Evolutionary conservation across 208 protist species (phyloP), one percentile per base, ranked within the genome.

Genomic region (Trypanosoma mega): DNA sequence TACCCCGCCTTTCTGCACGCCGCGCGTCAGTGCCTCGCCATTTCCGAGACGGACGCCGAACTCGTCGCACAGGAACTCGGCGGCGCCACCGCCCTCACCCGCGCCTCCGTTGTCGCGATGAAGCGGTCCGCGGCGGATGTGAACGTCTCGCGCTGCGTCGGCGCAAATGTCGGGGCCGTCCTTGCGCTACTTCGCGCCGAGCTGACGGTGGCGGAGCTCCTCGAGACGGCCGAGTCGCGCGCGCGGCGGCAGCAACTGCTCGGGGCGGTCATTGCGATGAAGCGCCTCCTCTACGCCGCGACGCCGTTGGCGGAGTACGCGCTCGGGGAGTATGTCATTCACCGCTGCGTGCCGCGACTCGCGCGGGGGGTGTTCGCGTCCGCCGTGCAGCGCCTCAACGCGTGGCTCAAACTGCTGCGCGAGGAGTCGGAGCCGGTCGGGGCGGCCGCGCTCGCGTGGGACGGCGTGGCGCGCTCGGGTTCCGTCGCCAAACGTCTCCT

Each of bases 1-100:
- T 93, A 96, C 72, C 81, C 86, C 14, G 82, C 80, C 23, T 89
- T 96, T 55, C 77, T 93, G 47, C 79, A 93, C 68, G 86, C 85
- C 16, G 75, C 86, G 0, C 76, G 91, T 51, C 82, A 93, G 73
- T 96, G 90, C 68, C 71, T 90, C 24, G 63, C 64, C 63, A 93
- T 96, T 68, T 92, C 86, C 2, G 82, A 83, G 59, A 44, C 78
- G 18, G 90, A 93, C 53, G 90, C 90, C 20, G 69, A 91, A 59
- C 62, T 92, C 12, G 87, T 96, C 41, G 80, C 85, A 20, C 78
- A 90, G 73, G 86, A 96, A 61, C 81, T 96, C 16, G 82, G 82
- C 61, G 86, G 85, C 1, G 82, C 86, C 45, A 87, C 77, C 1
- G 62, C 76, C 34, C 78, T 93, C 4, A 82, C 88, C 34, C 81